These are phyloP conservation scores for Kwoniella shivajii DNA, from an alignment of 1,284 basidiomycete genomes.

Conservation along the genomic window DNA sequence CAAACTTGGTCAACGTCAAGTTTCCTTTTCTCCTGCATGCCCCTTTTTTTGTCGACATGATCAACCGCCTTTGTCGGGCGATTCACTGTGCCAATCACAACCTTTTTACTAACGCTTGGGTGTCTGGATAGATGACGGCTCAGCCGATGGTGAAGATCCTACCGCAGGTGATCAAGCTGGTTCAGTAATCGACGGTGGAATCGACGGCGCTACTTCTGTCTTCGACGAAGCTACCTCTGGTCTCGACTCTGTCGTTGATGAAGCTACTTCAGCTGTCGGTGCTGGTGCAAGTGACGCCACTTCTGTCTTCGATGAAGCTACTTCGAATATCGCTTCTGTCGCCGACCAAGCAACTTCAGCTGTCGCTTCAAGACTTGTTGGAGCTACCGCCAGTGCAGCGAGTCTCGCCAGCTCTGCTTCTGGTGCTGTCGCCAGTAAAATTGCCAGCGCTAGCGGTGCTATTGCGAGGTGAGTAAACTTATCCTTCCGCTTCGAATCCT, in stretches of 20 bases:
- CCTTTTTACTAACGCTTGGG: neutral
- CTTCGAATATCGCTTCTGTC: constrained; percentile 5
- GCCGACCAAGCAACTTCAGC: constrained; percentile 4
- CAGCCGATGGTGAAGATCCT: neutral
- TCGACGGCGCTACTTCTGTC: constrained; percentile 5
- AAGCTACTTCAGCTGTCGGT: constrained; percentile 12
- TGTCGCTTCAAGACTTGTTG: neutral
- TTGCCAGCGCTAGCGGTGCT: constrained; percentile 7
- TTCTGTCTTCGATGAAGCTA: constrained; percentile 1
- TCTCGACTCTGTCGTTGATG: constrained; percentile 7
- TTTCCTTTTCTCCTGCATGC: neutral
- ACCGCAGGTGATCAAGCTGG: neutral
- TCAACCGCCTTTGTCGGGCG: neutral
- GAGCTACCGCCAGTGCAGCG: neutral
- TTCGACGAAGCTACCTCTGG: constrained; percentile 10
- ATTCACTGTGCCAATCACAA: too few species aligned
- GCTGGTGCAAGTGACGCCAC: constrained; percentile 2
- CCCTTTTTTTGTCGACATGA: neutral
- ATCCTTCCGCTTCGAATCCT: neutral
- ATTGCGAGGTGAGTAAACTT: neutral
- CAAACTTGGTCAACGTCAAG: neutral
- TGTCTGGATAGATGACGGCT: neutral
- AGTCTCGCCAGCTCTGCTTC: constrained; percentile 7
- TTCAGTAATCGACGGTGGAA: neutral
- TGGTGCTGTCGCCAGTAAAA: neutral